phyloP scores from a whole-genome alignment of 129 eudicot genomes.

The Kitagawia praeruptora region DNA sequence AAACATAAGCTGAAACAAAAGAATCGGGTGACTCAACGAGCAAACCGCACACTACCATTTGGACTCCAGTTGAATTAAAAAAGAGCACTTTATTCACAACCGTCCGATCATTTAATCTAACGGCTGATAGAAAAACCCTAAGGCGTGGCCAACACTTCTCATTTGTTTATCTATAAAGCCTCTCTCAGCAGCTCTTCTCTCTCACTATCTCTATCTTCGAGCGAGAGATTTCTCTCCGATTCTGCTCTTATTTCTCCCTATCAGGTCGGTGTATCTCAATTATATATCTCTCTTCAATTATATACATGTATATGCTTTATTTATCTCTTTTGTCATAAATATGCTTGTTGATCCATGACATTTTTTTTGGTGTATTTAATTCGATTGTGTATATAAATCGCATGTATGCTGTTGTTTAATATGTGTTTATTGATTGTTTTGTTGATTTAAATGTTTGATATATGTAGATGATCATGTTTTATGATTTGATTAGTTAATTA shows the following conservation, averaged over 20 bases:
- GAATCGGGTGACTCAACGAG: neutral
- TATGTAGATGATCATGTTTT: neutral
- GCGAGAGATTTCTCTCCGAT: conserved; percentile 11
- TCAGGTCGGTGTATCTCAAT: neutral
- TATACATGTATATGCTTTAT: neutral
- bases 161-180: neutral
- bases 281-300: neutral
- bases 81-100: neutral
- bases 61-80: neutral
- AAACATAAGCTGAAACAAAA: conserved; percentile 6
- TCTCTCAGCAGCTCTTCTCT: neutral
- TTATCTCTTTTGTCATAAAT: too few relatives aligned
- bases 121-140: conserved; percentile 10
- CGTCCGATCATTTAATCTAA: conserved; percentile 10
- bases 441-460: neutral
- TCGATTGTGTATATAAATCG: neutral
- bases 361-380: neutral
- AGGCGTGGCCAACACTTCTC: neutral
- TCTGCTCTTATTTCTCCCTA: neutral
- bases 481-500: neutral
- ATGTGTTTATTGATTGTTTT: neutral
- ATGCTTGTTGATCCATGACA: too few relatives aligned
- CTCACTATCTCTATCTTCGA: neutral
- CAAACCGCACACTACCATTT: neutral
- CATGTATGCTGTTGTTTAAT: neutral